Conservation (phyloP, 768 basidiomycete genomes). For the Lactarius psammicola region DNA sequence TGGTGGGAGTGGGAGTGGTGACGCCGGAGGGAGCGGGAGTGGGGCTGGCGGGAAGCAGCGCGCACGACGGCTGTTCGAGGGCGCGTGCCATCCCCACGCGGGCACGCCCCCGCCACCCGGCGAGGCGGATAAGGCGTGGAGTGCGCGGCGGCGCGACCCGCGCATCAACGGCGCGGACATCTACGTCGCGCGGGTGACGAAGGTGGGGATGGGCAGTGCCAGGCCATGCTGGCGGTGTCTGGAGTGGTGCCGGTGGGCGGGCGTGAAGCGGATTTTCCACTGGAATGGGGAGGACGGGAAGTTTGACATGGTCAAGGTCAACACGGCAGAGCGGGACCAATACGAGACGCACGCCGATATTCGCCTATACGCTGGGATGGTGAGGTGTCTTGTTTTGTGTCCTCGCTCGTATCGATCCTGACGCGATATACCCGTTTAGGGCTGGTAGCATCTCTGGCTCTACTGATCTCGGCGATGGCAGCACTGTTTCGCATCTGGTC, state of each 20-base stretch:
- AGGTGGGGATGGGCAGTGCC: conserved; percentile 49
- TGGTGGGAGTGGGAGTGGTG: conserved; percentile 16
- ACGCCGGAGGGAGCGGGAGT: neutral
- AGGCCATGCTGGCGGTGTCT: conserved; percentile 57
- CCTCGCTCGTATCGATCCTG: neutral
- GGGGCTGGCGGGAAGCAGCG: neutral
- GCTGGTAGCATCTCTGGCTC: conserved; percentile 9
- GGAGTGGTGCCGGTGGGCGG: conserved; percentile 57
- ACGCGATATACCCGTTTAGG: conserved; percentile 1
- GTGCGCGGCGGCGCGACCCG: conserved; percentile 40
- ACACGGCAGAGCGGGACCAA: conserved; percentile 38
- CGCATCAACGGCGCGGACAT: conserved; percentile 53
- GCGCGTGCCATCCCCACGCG: conserved; percentile 4
- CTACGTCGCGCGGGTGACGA: conserved; percentile 52
- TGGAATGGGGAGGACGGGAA: conserved; percentile 42
- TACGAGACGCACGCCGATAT: conserved; percentile 50
- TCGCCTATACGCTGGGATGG: conserved; percentile 45
- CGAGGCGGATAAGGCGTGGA: conserved; percentile 35
- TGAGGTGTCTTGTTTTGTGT: conserved; percentile 33
- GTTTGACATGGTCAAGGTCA: conserved; percentile 49
- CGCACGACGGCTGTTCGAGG: neutral
- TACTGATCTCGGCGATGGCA: neutral
- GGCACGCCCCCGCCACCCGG: conserved; percentile 18
- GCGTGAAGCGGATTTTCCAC: conserved; percentile 55
- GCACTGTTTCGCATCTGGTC: neutral